Conservation (phyloP, 352 stramenopile genomes). For the Pythium dissimile region DNA sequence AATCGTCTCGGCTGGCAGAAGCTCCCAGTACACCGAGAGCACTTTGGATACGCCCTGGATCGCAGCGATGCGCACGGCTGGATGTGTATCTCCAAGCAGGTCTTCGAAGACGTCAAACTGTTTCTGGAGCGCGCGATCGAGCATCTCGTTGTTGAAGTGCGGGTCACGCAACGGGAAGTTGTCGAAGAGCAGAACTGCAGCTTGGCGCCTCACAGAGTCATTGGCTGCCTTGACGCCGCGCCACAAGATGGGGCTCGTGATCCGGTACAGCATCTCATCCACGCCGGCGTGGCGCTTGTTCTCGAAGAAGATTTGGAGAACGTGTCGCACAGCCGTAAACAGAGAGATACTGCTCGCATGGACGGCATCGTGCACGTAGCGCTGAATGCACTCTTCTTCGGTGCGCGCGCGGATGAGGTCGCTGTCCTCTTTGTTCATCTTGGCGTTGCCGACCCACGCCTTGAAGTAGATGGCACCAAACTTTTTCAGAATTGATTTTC, state of each 20-base stretch:
- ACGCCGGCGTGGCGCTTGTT: slow-evolving; percentile 80
- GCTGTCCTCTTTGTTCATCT: slow-evolving; percentile 19
- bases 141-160: slow-evolving; percentile 68
- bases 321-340: slow-evolving; percentile 57
- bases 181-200: slow-evolving; percentile 78
- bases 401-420: slow-evolving; percentile 48
- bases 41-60: slow-evolving; percentile 83
- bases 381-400: slow-evolving; percentile 83
- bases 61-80: slow-evolving; percentile 68
- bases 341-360: slow-evolving; percentile 64
- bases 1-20: slow-evolving; percentile 77
- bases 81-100: slow-evolving; percentile 67
- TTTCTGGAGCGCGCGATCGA: slow-evolving; percentile 72
- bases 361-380: slow-evolving; percentile 70
- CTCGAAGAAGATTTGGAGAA: slow-evolving; percentile 85
- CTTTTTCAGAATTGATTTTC: slow-evolving; percentile 78
- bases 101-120: slow-evolving; percentile 85
- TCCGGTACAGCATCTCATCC: slow-evolving; percentile 82
- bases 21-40: slow-evolving; percentile 81
- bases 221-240: slow-evolving; percentile 80
- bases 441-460: slow-evolving; percentile 66
- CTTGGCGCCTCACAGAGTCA: slow-evolving; percentile 78
- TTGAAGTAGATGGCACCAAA: slow-evolving; percentile 81
- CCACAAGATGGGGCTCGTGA: slow-evolving; percentile 84
- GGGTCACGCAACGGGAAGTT: slow-evolving; percentile 81